Evolutionary conservation across 257 asterid species (phyloP).

Genomic region (Perilla frutescens): DNA sequence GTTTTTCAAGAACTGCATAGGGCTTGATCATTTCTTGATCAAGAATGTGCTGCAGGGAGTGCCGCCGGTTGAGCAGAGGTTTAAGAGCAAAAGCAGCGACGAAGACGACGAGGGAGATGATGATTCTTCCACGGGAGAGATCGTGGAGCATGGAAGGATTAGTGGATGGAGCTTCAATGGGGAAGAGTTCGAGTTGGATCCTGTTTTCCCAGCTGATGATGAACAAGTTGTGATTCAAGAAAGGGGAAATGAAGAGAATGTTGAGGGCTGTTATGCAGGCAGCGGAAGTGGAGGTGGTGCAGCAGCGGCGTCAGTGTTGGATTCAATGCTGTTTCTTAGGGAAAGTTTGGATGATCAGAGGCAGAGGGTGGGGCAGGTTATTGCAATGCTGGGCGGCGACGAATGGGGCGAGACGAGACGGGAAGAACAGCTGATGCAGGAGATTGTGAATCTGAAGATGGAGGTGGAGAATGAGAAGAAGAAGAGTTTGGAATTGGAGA

Average conservation of each 20-base stretch:
- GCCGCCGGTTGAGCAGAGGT: slow-evolving; percentile 72
- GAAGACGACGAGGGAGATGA: slow-evolving; percentile 37
- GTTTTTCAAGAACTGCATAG: slow-evolving; percentile 68
- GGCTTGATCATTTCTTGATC: slow-evolving; percentile 53
- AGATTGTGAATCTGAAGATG: slow-evolving; percentile 47
- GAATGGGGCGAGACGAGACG: slow-evolving; percentile 41
- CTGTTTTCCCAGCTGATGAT: slow-evolving; percentile 56
- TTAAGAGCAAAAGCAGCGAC: slow-evolving; percentile 23
- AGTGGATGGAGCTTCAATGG: slow-evolving; percentile 89
- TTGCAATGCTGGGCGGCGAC: slow-evolving; percentile 43
- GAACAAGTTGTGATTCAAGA: slow-evolving; percentile 37
- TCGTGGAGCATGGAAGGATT: slow-evolving; percentile 64
- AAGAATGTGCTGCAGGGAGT: slow-evolving; percentile 68
- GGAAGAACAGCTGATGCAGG: slow-evolving; percentile 58
- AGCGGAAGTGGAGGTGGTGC: slow-evolving; percentile 22
- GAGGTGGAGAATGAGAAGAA: slow-evolving; percentile 68
- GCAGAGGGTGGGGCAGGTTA: slow-evolving; percentile 52
- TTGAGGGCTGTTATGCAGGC: slow-evolving; percentile 24
- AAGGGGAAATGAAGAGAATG: slow-evolving; percentile 8
- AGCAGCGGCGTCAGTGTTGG: slow-evolving; percentile 46
- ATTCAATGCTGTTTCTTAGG: slow-evolving; percentile 48
- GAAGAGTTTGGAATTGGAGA: slow-evolving; percentile 55
- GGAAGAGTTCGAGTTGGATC: slow-evolving; percentile 71
- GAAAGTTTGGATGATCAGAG: slow-evolving; percentile 67
- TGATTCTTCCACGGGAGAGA: slow-evolving; percentile 30